Percentiles rank a stretch among this genome's conserved stretches.
Conservation (phyloP, 2,329 filamentous ascomycete genomes). For the Ceratocystis destructans region DNA sequence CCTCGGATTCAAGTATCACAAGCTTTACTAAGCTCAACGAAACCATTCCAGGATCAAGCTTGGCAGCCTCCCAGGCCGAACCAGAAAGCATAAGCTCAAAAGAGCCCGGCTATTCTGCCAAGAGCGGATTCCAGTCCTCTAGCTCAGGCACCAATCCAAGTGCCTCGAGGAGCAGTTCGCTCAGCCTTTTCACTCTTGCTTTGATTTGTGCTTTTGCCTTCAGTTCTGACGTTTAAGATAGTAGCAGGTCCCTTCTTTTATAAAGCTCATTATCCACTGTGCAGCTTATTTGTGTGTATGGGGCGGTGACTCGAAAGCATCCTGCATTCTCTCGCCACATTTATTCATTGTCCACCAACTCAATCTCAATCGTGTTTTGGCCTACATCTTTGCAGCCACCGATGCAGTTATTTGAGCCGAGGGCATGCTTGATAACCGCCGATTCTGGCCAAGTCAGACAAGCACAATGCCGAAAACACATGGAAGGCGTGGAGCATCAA, state of each 20-base stretch:
- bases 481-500: no score
- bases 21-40: slow-evolving; percentile 38
- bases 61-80: not conserved
- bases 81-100: slow-evolving; percentile 8
- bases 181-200: not conserved
- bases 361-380: no score
- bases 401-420: no score
- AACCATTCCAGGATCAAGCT: slow-evolving; percentile 29
- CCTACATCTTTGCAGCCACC: no score
- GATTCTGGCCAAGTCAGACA: no score
- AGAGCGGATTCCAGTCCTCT: slow-evolving; percentile 14
- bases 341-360: no score
- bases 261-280: no score
- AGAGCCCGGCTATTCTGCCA: slow-evolving; percentile 4
- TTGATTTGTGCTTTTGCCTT: not conserved
- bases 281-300: no score
- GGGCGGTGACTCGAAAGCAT: no score
- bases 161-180: not conserved
- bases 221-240: not conserved
- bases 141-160: not conserved
- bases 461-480: no score
- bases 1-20: slow-evolving; percentile 36
- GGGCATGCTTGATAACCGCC: no score
- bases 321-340: no score
- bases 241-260: not conserved